Conservation (phyloP, 2,329 filamentous ascomycete species). For the Ophiostoma fasciatum region DNA sequence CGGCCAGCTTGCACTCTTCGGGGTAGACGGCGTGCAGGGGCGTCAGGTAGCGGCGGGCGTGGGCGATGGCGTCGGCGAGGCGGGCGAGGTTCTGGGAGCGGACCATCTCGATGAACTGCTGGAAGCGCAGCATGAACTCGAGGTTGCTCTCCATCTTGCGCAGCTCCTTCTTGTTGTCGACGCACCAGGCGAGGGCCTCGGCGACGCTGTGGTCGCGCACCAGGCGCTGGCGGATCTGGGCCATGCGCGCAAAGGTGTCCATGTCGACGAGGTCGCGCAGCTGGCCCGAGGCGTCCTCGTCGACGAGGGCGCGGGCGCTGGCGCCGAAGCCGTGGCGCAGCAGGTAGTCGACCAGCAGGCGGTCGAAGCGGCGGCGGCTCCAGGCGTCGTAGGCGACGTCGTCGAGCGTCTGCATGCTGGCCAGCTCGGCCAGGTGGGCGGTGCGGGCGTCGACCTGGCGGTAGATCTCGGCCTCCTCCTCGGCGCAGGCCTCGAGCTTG, state of each 20-base stretch:
- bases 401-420: conserved; percentile 63
- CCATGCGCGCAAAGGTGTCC: conserved; percentile 73
- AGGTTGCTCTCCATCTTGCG: conserved; percentile 80
- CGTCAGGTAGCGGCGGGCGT: conserved; percentile 70
- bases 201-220: conserved; percentile 48
- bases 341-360: conserved; percentile 85
- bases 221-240: conserved; percentile 60
- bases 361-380: conserved; percentile 67
- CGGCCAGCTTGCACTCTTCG: conserved; percentile 54
- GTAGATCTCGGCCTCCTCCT: conserved; percentile 68
- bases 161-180: conserved; percentile 82
- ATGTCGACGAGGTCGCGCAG: conserved; percentile 78
- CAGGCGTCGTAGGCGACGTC: conserved; percentile 91
- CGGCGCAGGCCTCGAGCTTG: conserved; percentile 63
- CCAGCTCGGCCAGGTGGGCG: conserved; percentile 66
- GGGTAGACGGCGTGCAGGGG: conserved; percentile 55
- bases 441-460: conserved; percentile 62
- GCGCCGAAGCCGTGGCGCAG: conserved; percentile 68
- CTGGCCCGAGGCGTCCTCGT: conserved; percentile 27
- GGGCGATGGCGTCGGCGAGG: conserved; percentile 59
- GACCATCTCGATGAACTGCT: conserved; percentile 89
- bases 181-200: conserved; percentile 80
- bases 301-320: conserved; percentile 60
- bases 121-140: conserved; percentile 83
- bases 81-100: conserved; percentile 49